Evolutionary conservation across 2,329 filamentous ascomycete species (phyloP).

Genomic region (Colletotrichum sp.): DNA sequence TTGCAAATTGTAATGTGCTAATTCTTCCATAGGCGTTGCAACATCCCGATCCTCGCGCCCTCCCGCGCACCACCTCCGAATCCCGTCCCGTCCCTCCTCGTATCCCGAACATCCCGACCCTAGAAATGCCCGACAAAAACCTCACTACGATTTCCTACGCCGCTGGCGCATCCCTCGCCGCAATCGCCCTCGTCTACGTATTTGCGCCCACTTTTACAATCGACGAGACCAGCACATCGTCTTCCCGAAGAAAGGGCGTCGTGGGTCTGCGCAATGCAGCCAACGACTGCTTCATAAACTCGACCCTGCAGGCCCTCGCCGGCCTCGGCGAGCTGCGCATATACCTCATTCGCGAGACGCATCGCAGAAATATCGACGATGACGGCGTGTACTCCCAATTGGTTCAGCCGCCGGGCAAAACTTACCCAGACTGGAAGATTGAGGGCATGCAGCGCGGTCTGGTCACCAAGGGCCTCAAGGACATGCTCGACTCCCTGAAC

Average conservation of each 20-base stretch:
- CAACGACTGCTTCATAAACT: constrained; percentile 98
- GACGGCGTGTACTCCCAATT: constrained; percentile 74
- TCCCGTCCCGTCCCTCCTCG: not conserved
- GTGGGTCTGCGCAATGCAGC: constrained; percentile 90
- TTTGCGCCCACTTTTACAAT: constrained; percentile 98
- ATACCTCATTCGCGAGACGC: constrained; percentile 91
- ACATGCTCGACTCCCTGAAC: constrained; percentile 90
- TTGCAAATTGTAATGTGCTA: not conserved
- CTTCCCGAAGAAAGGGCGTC: constrained; percentile 81
- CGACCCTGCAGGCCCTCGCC: constrained; percentile 89
- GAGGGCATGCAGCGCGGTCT: constrained; percentile 78
- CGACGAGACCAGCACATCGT: constrained; percentile 76
- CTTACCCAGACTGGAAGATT: constrained; percentile 64
- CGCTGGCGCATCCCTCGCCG: constrained; percentile 92
- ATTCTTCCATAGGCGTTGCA: not conserved
- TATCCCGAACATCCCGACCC: not conserved
- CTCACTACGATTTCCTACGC: constrained; percentile 90
- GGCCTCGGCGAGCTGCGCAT: constrained; percentile 87
- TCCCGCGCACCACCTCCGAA: not conserved
- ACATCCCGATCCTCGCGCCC: not conserved
- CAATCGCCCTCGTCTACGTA: constrained; percentile 94
- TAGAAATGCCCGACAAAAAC: constrained; percentile 78
- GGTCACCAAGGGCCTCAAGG: constrained; percentile 87
- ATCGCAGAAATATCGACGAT: constrained; percentile 82
- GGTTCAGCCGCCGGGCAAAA: constrained; percentile 50